Evolutionary conservation across 257 asterid species (phyloP).

Genomic region (Nicotiana paniculata): DNA sequence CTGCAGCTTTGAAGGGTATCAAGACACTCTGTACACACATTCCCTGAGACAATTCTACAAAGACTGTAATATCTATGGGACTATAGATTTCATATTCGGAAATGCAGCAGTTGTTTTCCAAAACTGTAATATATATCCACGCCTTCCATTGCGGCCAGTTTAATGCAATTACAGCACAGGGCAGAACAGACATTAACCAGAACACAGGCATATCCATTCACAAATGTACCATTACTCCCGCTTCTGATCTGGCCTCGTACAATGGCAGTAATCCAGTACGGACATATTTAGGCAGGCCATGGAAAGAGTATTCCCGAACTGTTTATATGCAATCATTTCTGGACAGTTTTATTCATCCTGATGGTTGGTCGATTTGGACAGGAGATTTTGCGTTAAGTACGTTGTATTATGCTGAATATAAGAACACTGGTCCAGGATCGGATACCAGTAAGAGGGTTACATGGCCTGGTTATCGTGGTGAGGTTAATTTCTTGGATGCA

Average conservation of each 20-base stretch:
- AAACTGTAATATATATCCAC: conserved; percentile 2
- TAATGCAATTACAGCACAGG: conserved; percentile 11
- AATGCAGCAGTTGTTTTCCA: conserved; percentile 11
- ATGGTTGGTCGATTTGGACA: conserved; percentile 13
- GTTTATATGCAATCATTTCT: conserved; percentile 5
- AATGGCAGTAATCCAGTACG: not conserved
- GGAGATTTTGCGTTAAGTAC: not conserved
- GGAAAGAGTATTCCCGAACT: conserved; percentile 2
- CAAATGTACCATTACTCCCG: not conserved
- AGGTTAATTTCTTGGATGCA: not conserved
- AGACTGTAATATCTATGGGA: conserved; percentile 5
- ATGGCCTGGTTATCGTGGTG: conserved; percentile 5
- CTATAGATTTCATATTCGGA: conserved; percentile 2
- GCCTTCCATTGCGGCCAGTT: not conserved
- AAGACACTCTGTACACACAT: conserved; percentile 11
- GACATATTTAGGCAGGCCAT: conserved; percentile 12
- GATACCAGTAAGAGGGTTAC: not conserved
- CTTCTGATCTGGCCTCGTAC: not conserved
- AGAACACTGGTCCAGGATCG: conserved; percentile 4
- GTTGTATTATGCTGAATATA: conserved; percentile 2
- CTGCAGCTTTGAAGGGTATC: conserved; percentile 13
- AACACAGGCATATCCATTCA: conserved; percentile 12
- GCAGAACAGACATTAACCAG: not conserved
- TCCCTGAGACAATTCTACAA: conserved; percentile 8
- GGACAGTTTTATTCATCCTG: conserved; percentile 12